A percentile compares a stretch with the other conserved stretches of the same genome.
Conservation (phyloP, 208 protist species). For the Tritrichomonas musculus region DNA sequence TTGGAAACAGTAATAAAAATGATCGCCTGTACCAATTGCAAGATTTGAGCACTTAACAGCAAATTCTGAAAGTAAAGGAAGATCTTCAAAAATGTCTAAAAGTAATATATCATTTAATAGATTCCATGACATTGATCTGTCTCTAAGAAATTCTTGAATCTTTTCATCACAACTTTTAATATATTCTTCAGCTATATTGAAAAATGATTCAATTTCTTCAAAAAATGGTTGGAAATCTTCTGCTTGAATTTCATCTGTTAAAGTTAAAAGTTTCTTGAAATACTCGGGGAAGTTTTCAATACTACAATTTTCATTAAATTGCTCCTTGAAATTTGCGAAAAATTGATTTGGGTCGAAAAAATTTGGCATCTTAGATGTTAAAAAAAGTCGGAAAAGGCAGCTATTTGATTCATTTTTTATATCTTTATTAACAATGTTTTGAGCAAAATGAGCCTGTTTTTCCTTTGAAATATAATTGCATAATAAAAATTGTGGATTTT, state of each 20-base stretch:
- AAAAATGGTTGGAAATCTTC: constrained; percentile 6
- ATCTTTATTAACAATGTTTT: not conserved
- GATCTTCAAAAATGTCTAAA: not conserved
- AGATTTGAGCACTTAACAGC: not conserved
- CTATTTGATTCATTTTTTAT: not conserved
- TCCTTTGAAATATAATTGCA: not conserved
- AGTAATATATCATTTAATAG: not conserved
- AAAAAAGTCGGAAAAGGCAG: not conserved
- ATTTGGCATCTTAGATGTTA: not conserved
- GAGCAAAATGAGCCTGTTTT: not conserved
- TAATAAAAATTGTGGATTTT: not conserved
- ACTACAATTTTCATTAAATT: not conserved
- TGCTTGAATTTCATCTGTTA: not conserved
- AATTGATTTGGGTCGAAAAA: not conserved
- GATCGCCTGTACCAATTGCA: not conserved
- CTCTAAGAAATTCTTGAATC: not conserved
- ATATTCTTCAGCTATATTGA: not conserved
- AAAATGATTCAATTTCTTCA: not conserved
- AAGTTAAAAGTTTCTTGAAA: not conserved
- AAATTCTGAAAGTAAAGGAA: not conserved
- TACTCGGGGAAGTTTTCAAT: not conserved
- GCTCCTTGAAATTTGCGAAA: not conserved
- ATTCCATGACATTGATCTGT: not conserved
- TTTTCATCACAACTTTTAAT: not conserved
- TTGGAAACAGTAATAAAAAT: not conserved